Base-by-base conservation (phyloP, 2,329 filamentous ascomycete species). In the Sphaerulina vaccinii region DNA sequence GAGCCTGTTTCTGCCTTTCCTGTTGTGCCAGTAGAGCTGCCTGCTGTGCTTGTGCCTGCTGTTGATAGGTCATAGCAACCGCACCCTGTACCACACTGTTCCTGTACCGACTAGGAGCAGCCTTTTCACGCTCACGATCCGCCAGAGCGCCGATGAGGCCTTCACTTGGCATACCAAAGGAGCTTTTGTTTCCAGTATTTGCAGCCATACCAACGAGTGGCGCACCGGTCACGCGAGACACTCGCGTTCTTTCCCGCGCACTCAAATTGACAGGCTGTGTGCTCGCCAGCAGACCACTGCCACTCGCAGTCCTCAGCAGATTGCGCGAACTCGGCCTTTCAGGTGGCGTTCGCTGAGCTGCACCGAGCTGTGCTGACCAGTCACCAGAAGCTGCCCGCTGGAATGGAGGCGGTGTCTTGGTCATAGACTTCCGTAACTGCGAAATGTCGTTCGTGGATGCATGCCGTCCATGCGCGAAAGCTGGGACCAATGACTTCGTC, bases 241-340 rank as follows among this genome's bases (percentile, higher is more conserved):
- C 80, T 60, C 95, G 86, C 70, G 95, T 89, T 68, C 95, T 90
- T 69, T 96, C 90, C 13, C 87, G 83, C 15, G 90, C 90, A 16
- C 88, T 90, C n/a, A 96, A 76, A 51, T 85, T 81, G 0, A 74
- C 71, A 7, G 80, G 77, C 19, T 79, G 71, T 58, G 82, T 77
- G 42, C 52, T 51, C 42, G 54, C 43, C 16, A 57, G 15, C 4
- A 60, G 37, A 23, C 46, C 50, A 33, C 40, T 37, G 57, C 62
- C 70, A 13, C 45, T 49, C 7, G 36, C 19, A 27, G 16, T 37
- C 21, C 45, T 19, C 36, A 49, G 19, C 5, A 41, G 27, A 9
- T 41, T 41, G 29, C 64, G 63, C 3, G 67, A 65, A 29, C 61
- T 61, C 3, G 64, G 64, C 24, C 63, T 60, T 15, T 58, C 59